These are phyloP conservation scores for Pseudocercospora pini-densiflorae DNA, from an alignment of 2,329 filamentous ascomycete genomes.

Conservation along the genomic window DNA sequence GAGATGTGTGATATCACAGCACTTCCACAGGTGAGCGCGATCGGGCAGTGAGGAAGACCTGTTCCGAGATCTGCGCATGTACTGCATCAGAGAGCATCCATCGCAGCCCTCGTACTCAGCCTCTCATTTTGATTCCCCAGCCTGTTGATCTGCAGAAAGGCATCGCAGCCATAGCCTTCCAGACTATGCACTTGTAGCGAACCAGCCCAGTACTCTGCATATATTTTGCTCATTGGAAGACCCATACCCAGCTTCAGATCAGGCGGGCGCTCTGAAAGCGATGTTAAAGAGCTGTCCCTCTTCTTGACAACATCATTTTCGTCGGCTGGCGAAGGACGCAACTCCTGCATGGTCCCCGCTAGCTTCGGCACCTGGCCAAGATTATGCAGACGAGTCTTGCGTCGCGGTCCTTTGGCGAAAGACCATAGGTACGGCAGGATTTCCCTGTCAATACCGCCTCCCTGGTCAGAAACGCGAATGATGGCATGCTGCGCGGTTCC, in stretches of 20 bases:
- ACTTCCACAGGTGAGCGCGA: neutral
- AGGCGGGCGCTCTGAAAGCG: conserved; percentile 80
- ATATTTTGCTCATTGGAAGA: conserved; percentile 88
- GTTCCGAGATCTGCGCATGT: neutral
- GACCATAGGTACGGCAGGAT: conserved; percentile 93
- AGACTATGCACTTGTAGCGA: conserved; percentile 88
- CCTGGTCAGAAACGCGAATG: conserved; percentile 92
- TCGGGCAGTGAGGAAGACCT: neutral
- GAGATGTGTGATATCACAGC: neutral
- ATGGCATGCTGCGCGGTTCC: conserved; percentile 95
- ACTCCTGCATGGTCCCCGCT: conserved; percentile 85
- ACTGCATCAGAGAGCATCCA: conserved; percentile 44
- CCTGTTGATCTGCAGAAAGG: conserved; percentile 94
- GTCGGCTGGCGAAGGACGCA: conserved; percentile 28
- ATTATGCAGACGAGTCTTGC: conserved; percentile 78
- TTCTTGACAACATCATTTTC: conserved; percentile 38
- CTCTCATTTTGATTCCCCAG: conserved; percentile 98
- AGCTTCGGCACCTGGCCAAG: conserved; percentile 85
- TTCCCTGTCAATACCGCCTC: conserved; percentile 85
- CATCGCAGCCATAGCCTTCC: conserved; percentile 94
- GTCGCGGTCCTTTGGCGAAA: conserved; percentile 89
- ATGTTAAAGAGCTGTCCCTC: conserved; percentile 71
- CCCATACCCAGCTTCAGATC: conserved; percentile 91
- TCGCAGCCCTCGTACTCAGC: conserved; percentile 64
- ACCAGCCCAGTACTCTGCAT: conserved; percentile 98